A percentile compares a stretch with the other conserved stretches of the same genome.
Conservation (phyloP, 768 basidiomycete genomes). For the Lentinula detonsa region DNA sequence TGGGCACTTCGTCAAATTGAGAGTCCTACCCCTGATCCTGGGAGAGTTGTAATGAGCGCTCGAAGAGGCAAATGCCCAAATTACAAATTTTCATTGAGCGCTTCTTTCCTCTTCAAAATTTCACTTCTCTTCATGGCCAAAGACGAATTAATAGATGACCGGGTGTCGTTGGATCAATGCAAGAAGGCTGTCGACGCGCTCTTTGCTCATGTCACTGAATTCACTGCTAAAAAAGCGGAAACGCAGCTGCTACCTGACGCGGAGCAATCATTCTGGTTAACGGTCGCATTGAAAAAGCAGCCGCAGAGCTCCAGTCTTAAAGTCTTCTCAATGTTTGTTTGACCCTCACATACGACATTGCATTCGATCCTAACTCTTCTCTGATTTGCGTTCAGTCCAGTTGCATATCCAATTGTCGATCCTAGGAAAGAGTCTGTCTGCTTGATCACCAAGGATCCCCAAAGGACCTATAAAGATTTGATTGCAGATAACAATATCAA, state of each 20-base stretch:
- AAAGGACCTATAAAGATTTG: constrained; percentile 93
- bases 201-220: constrained; percentile 60
- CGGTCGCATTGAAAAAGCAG: constrained; percentile 81
- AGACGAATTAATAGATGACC: constrained; percentile 58
- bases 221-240: constrained; percentile 59
- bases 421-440: constrained; percentile 78
- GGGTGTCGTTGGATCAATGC: constrained; percentile 68
- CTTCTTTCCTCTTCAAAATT: neutral
- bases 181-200: constrained; percentile 77
- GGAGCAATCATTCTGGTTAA: constrained; percentile 87
- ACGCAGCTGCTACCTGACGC: constrained; percentile 69
- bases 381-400: constrained; percentile 37
- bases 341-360: constrained; percentile 20
- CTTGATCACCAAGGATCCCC: constrained; percentile 93
- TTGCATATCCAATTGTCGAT: constrained; percentile 79
- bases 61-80: neutral
- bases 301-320: constrained; percentile 70
- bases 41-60: no score
- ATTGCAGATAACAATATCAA: constrained; percentile 72
- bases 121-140: constrained; percentile 30
- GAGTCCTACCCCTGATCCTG: no score
- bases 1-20: no score
- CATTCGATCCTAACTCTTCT: neutral
- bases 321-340: constrained; percentile 76
- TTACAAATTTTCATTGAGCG: neutral